Base-by-base conservation (phyloP, 208 protist species). In the Tetramitus jugosus region DNA sequence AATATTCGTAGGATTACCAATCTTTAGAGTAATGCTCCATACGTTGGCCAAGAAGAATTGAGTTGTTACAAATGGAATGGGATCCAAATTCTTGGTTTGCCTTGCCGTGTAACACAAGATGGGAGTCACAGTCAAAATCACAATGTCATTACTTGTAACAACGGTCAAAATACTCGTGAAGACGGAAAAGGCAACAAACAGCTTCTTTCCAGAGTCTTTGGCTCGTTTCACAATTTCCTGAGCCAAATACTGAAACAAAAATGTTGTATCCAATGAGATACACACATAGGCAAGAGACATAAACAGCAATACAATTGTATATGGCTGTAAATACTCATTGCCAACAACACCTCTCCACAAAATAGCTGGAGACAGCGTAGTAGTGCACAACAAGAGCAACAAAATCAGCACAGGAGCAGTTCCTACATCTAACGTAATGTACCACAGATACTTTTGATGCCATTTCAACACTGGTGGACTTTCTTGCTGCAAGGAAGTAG, bases 11-110 rank as follows among this genome's bases (percentile, higher is more conserved):
- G 81, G 81, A 53, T 84, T 84, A 20, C 81, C 81, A 76, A 84
- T 84, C 35, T 69, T 29, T 8, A 84, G 40, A 4, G 79, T 13
- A 17, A 76, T 56, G 10, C 52, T 79, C 80, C 61, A 83, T 45
- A 84, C 81, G 43, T 84, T 84, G 20, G 81, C 81, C 7, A 76
- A 49, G 14, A 81, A 84, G 37, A 84, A 84, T 79, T 84, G 72
- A 60, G 56, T 42, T 78, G 84, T 61, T 6, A 84, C 31, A 43
- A 78, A 79, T 29, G 81, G 80, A 39, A 82, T 4, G 35, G 81
- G 74, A 76, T 83, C 14, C 10, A 80, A 71, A 71, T 71, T 65
- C 13, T 31, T 75, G 10, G 13, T 31, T 13, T 7, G 33, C 7
- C 1, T 33, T 77, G 37, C 23, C n/a, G 81, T n/a, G 14, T 84